Base-by-base conservation (phyloP, 2,329 filamentous ascomycete genomes). In the Neofusicoccum kwambonambiense region DNA sequence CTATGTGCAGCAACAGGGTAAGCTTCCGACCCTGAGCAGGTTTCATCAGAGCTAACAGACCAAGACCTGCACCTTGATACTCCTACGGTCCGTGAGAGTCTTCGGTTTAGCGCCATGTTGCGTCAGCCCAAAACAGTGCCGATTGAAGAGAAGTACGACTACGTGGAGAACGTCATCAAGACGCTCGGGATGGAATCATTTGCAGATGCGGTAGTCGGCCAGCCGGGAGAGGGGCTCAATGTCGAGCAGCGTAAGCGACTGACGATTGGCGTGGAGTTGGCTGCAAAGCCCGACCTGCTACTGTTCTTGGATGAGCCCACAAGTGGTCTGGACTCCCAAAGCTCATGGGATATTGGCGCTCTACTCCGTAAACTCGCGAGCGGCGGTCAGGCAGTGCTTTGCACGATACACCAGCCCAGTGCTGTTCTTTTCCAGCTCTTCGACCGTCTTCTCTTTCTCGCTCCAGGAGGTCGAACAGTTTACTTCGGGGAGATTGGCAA, bases 261-360 rank as follows among this genome's bases (percentile, higher is more conserved):
- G 8, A 91, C 89, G 0, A 91, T 91, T 65, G 89, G 88, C 67
- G 89, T 91, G 7, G 89, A 92, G 72, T 78, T 91, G 13, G 89
- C 88, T 7, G 89, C 89, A 1, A 87, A 89, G 72, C 89, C 89
- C 0, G 83, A 83, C 66, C 79, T 89, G 0, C 76, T 89, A 0
- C 81, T 89, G 1, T 89, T 88, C 76, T 78, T 89, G 8, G 86
- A 89, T 61, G 86, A 88, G 69, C 87, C 60, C 2, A 72, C 70
- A 70, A 44, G 49, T 9, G 60, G 60, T 9, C 45, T 62, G 13
- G 60, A 62, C 12, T 56, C 62, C 3, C 62, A 76, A 72, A 85
- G 81, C 56, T 85, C 87, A 0, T 90, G 86, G 83, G 84, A 87
- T 0, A 89, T 89, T 58, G 83, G 85, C 45, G 76, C 83, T 0